Evolutionary conservation across 169 alveolate species (phyloP).

Genomic region (Pseudocohnilembus persalinus): DNA sequence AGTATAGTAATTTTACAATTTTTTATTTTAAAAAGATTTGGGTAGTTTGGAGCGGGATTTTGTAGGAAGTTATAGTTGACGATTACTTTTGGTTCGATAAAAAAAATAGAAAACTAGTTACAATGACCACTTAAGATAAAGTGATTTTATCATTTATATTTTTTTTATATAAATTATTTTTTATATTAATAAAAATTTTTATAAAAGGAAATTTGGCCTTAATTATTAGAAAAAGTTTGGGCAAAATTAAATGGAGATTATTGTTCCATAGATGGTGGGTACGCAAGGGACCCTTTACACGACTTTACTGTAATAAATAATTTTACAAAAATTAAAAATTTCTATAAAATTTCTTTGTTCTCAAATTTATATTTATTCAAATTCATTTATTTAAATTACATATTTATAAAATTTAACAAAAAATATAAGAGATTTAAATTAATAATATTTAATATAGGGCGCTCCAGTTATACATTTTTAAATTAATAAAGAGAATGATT

Average conservation of each 20-base stretch:
- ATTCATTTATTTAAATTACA: too few species aligned
- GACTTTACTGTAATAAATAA: conserved; percentile 53
- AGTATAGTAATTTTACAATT: too few species aligned
- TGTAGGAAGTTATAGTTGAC: conserved; percentile 63
- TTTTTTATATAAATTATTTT: too few species aligned
- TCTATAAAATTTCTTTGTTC: background rate
- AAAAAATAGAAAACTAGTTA: background rate
- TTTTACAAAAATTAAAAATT: too few species aligned
- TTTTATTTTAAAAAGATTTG: too few species aligned
- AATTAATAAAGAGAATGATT: background rate
- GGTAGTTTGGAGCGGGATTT: conserved; percentile 64
- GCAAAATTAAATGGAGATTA: conserved; percentile 35
- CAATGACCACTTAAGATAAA: background rate
- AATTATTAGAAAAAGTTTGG: conserved; percentile 38
- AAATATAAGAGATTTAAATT: too few species aligned
- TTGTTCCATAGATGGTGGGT: conserved; percentile 69
- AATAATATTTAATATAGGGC: background rate
- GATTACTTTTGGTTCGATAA: conserved; percentile 39
- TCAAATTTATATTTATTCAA: too few species aligned
- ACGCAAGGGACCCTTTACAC: conserved; percentile 64
- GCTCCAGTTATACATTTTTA: background rate
- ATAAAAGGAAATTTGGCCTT: conserved; percentile 38
- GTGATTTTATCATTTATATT: background rate
- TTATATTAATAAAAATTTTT: background rate
- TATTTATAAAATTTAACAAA: too few species aligned